These are phyloP conservation scores for Dunaliella primolecta DNA, from an alignment of 139 green algal species.

Conservation along the genomic window DNA sequence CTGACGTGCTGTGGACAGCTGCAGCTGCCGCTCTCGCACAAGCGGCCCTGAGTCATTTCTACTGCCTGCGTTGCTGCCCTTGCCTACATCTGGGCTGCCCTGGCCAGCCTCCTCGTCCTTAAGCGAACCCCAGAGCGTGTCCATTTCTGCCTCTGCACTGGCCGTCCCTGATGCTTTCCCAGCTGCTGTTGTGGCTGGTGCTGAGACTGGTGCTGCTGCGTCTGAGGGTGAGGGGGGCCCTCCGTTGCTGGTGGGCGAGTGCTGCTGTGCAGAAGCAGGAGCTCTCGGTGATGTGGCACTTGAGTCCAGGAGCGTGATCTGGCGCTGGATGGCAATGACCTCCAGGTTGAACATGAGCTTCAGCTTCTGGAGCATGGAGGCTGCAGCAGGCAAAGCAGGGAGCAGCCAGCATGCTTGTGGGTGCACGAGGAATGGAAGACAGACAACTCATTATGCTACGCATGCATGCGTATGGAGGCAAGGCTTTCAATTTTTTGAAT, in stretches of 20 bases:
- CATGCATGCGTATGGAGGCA: no score
- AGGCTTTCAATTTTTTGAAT: no score
- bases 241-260: neutral
- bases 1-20: neutral
- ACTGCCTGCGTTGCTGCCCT: neutral
- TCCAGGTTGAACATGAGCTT: constrained; percentile 52
- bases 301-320: constrained; percentile 10
- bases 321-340: constrained; percentile 37
- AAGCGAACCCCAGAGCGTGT: neutral
- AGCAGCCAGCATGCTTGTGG: no score
- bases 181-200: no score
- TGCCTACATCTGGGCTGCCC: neutral
- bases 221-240: neutral
- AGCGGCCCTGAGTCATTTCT: neutral
- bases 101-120: neutral
- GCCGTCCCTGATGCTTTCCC: neutral
- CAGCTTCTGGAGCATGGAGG: constrained; percentile 46
- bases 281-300: constrained; percentile 2
- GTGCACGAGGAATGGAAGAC: no score
- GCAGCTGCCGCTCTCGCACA: neutral
- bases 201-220: no score
- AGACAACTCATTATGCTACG: no score
- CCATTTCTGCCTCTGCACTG: neutral
- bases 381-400: constrained; percentile 16
- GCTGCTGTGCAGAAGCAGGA: neutral